Evolutionary conservation across 805 yeast species (phyloP).

Genomic region (Wickerhamiella galacta): DNA sequence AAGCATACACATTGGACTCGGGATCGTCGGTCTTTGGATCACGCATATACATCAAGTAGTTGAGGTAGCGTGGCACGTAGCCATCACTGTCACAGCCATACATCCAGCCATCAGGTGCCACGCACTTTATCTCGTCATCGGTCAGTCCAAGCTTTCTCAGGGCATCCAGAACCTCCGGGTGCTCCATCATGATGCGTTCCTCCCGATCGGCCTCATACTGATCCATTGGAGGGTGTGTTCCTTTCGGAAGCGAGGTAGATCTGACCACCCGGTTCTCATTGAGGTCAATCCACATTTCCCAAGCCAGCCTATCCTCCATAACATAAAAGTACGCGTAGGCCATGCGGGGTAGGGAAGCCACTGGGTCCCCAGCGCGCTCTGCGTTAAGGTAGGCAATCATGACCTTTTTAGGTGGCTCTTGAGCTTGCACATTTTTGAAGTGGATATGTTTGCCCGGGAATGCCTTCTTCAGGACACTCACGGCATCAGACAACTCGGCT

Average conservation of each 20-base stretch:
- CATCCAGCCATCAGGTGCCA: constrained; percentile 38
- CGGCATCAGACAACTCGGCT: constrained; percentile 19
- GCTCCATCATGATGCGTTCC: constrained; percentile 28
- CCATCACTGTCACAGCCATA: constrained; percentile 57
- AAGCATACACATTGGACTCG: constrained; percentile 41
- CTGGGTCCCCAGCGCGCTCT: constrained; percentile 33
- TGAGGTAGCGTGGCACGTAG: constrained; percentile 27
- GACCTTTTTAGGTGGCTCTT: constrained; percentile 63
- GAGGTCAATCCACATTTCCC: constrained; percentile 58
- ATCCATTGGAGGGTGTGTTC: constrained; percentile 53
- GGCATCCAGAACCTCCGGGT: constrained; percentile 85
- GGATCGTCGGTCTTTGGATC: constrained; percentile 33
- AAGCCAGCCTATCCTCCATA: constrained; percentile 31
- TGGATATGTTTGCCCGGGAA: constrained; percentile 20
- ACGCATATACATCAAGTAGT: constrained; percentile 63
- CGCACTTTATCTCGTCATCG: constrained; percentile 9
- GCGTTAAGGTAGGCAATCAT: constrained; percentile 53
- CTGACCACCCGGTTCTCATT: constrained; percentile 45
- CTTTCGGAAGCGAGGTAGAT: constrained; percentile 38
- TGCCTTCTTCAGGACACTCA: constrained; percentile 13
- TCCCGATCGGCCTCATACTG: constrained; percentile 27
- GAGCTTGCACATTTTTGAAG: constrained; percentile 19
- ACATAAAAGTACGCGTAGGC: constrained; percentile 52
- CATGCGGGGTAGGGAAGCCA: constrained; percentile 48
- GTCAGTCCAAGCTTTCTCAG: constrained; percentile 60